A percentile compares a stretch with the other conserved stretches of the same genome.
These are phyloP conservation scores for Sphaerostilbella broomeana DNA, from an alignment of 2,329 filamentous ascomycete genomes.

Conservation along the genomic window DNA sequence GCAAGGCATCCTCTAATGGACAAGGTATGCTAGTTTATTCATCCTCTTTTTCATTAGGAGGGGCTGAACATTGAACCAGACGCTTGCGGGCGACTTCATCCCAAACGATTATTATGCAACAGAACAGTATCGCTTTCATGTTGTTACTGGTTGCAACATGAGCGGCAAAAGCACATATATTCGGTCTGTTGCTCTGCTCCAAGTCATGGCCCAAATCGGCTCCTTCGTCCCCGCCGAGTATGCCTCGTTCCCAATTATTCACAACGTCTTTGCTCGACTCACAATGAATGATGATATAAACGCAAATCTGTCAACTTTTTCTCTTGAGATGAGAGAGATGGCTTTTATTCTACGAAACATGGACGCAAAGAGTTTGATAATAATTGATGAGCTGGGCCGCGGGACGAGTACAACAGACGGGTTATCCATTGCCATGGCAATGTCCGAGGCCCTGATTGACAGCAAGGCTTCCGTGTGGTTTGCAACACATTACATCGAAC, in stretches of 20 bases:
- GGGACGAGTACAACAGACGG: constrained; percentile 88
- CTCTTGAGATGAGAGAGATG: constrained; percentile 91
- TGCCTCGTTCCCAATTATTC: constrained; percentile 71
- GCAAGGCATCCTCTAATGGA: constrained; percentile 76
- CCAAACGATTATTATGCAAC: constrained; percentile 88
- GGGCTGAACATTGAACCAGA: too few relatives aligned
- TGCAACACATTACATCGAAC: constrained; percentile 82
- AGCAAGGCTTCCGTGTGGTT: constrained; percentile 82
- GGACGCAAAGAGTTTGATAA: constrained; percentile 65
- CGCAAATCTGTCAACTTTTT: constrained; percentile 88
- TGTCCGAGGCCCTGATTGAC: constrained; percentile 79
- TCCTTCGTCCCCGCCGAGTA: constrained; percentile 83
- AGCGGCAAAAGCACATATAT: constrained; percentile 97
- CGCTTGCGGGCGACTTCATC: constrained; percentile 62
- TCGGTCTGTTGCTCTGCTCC: constrained; percentile 71
- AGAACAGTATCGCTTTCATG: constrained; percentile 75
- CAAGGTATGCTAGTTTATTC: too few relatives aligned
- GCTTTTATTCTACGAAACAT: constrained; percentile 86
- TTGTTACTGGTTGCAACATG: constrained; percentile 97
- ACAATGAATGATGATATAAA: constrained; percentile 85
- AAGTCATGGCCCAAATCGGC: constrained; percentile 91
- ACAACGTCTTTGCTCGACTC: constrained; percentile 80
- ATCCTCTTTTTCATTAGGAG: too few relatives aligned
- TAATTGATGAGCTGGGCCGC: constrained; percentile 87
- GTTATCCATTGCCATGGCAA: constrained; percentile 79